Evolutionary conservation across 495 filamentous ascomycete species (phyloP).

Genomic region (Pyronema omphalodes): DNA sequence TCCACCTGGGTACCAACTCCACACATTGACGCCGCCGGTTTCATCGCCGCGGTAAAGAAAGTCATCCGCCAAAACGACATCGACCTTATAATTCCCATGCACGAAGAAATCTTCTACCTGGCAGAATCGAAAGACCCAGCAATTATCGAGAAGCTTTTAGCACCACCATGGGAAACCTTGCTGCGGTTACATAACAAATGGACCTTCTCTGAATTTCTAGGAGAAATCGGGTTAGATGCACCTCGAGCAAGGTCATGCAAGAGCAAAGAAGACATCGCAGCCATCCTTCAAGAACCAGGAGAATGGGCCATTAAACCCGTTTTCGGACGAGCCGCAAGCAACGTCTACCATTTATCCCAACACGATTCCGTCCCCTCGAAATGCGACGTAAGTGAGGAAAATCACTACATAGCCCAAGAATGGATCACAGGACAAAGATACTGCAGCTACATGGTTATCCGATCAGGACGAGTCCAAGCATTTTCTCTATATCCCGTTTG

Average conservation of each 20-base stretch:
- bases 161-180: slow-evolving; percentile 11
- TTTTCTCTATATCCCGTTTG: slow-evolving; percentile 19
- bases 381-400: slow-evolving; percentile 6
- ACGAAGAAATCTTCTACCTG: slow-evolving; percentile 26
- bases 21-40: slow-evolving; percentile 15
- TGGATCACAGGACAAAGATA: slow-evolving; percentile 19
- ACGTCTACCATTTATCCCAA: slow-evolving; percentile 18
- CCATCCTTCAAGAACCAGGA: not conserved
- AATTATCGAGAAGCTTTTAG: slow-evolving; percentile 15
- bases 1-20: slow-evolving; percentile 18
- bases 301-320: slow-evolving; percentile 25
- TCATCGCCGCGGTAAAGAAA: slow-evolving; percentile 11
- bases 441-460: slow-evolving; percentile 19
- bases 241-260: slow-evolving; percentile 14
- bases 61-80: slow-evolving; percentile 17
- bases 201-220: slow-evolving; percentile 16
- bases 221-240: slow-evolving; percentile 9
- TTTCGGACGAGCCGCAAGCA: slow-evolving; percentile 17
- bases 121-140: slow-evolving; percentile 7
- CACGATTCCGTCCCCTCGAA: not conserved
- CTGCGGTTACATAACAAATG: slow-evolving; percentile 24
- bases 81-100: slow-evolving; percentile 24
- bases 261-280: slow-evolving; percentile 3
- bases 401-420: slow-evolving; percentile 22
- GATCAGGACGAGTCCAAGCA: slow-evolving; percentile 7